Percentiles rank a stretch among this genome's conserved stretches.
Conservation (phyloP, 768 basidiomycete genomes). For the Rubroboletus pulcherrimus region DNA sequence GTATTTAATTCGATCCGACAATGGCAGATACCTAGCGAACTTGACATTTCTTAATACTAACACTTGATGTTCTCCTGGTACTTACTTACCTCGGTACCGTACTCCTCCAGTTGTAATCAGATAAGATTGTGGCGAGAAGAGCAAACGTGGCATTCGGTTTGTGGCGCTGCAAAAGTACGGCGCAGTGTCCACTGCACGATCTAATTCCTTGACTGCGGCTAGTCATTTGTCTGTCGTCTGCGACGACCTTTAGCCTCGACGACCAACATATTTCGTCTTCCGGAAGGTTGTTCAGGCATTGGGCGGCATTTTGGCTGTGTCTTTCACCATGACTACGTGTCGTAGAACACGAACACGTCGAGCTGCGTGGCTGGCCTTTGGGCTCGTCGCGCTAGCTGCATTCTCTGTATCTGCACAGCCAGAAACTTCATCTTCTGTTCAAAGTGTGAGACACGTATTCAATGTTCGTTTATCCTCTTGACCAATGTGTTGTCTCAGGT, state of each 20-base stretch:
- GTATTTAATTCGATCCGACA: not conserved
- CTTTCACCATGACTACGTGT: conserved; percentile 18
- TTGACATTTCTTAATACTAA: not conserved
- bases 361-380: conserved; percentile 59
- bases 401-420: conserved; percentile 43
- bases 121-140: conserved; percentile 1
- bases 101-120: not conserved
- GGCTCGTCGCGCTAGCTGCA: conserved; percentile 49
- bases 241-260: not conserved
- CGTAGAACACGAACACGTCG: conserved; percentile 32
- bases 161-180: conserved; percentile 14
- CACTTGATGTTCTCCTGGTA: too few species aligned
- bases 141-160: conserved; percentile 13
- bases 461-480: not conserved
- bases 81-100: too few species aligned
- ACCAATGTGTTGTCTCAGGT: conserved; percentile 7
- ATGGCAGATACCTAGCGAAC: not conserved
- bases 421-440: conserved; percentile 11
- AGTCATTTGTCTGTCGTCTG: not conserved
- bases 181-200: not conserved
- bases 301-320: not conserved
- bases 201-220: not conserved
- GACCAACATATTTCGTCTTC: not conserved
- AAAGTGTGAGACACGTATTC: conserved; percentile 13
- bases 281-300: not conserved